phyloP scores from a whole-genome alignment of 805 yeast species.

The Candida chauliodis region DNA sequence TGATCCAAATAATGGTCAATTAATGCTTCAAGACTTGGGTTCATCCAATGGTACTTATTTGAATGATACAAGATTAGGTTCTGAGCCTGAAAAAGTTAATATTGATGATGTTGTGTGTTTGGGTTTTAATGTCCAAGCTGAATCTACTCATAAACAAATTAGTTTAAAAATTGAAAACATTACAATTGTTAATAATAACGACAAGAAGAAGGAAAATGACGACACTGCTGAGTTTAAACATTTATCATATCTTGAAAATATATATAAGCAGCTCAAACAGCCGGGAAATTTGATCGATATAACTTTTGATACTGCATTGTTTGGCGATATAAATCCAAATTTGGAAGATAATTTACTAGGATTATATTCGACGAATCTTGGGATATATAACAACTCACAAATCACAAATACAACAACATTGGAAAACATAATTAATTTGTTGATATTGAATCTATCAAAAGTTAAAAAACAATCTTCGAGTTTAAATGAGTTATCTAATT shows the following conservation, averaged over 20 bases:
- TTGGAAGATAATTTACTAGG: constrained; percentile 52
- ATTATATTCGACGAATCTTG: constrained; percentile 45
- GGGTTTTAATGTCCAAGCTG: constrained; percentile 81
- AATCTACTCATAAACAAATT: constrained; percentile 76
- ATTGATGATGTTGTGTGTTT: constrained; percentile 87
- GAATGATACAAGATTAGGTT: constrained; percentile 66
- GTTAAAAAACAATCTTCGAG: constrained; percentile 59
- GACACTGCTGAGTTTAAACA: constrained; percentile 28
- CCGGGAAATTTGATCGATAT: neutral
- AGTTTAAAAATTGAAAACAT: constrained; percentile 79
- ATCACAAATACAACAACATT: constrained; percentile 54
- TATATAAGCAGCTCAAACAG: constrained; percentile 22
- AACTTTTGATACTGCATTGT: constrained; percentile 56
- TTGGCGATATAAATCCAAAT: constrained; percentile 52
- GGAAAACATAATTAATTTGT: constrained; percentile 51
- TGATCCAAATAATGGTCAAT: constrained; percentile 57
- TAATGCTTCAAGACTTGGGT: constrained; percentile 80
- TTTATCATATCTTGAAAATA: constrained; percentile 32
- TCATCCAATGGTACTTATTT: constrained; percentile 94
- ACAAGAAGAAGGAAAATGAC: constrained; percentile 11
- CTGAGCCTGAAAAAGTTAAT: constrained; percentile 59
- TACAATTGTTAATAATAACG: constrained; percentile 38
- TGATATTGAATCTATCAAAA: constrained; percentile 53
- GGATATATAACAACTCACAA: constrained; percentile 57
- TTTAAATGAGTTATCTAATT: constrained; percentile 51